Percentiles rank a stretch among this genome's conserved stretches.
These are phyloP conservation scores for Ophiostoma pallidulum DNA, from an alignment of 2,329 filamentous ascomycete species.

Conservation along the genomic window DNA sequence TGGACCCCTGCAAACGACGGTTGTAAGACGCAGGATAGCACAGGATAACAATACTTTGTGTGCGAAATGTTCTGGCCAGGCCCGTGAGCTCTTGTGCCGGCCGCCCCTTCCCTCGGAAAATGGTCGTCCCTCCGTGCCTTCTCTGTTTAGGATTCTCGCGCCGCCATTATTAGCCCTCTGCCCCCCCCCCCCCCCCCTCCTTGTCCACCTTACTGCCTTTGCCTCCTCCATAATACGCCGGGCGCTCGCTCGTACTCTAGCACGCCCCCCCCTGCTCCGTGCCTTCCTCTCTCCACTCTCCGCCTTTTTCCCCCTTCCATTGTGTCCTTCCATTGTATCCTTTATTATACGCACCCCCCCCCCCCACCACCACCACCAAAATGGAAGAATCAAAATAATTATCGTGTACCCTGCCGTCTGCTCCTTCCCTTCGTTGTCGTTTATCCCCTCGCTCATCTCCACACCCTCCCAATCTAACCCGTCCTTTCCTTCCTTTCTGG, in stretches of 20 bases:
- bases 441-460: constrained; percentile 16
- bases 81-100: too few species aligned
- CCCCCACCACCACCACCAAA: not conserved
- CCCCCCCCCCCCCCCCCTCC: not conserved
- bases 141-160: too few species aligned
- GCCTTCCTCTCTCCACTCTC: not conserved
- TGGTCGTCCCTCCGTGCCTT: too few species aligned
- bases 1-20: too few species aligned
- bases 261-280: constrained; percentile 4
- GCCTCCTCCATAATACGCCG: constrained; percentile 9
- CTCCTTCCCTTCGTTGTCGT: constrained; percentile 7
- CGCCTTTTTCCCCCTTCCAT: not conserved
- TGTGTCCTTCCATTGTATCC: too few species aligned
- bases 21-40: too few species aligned
- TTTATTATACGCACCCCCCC: not conserved
- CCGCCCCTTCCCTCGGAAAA: too few species aligned
- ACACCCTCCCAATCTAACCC: constrained; percentile 14
- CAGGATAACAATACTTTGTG: too few species aligned
- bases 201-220: not conserved
- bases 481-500: constrained; percentile 7
- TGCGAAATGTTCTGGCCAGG: too few species aligned
- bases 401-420: constrained; percentile 2
- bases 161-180: not conserved
- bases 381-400: not conserved
- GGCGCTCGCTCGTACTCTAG: too few species aligned